Percentiles rank a stretch among this genome's conserved stretches.
Conservation (phyloP, 768 basidiomycete genomes). For the Podaxis pistillaris region DNA sequence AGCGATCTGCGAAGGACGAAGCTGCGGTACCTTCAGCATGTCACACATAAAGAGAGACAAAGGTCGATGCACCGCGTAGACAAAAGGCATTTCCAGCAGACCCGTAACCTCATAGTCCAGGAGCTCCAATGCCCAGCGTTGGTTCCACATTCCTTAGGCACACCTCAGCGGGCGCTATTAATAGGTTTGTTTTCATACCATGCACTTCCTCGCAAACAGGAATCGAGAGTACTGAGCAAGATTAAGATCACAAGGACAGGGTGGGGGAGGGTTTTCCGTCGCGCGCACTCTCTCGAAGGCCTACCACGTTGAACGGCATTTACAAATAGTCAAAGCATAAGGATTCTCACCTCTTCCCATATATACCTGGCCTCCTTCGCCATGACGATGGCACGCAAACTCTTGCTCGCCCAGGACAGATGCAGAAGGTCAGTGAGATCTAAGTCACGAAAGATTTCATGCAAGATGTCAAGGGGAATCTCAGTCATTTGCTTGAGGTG, state of each 20-base stretch:
- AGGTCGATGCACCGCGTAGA: background rate
- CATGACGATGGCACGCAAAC: constrained; percentile 32
- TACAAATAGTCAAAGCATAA: background rate
- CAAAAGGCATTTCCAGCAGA: background rate
- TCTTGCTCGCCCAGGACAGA: constrained; percentile 35
- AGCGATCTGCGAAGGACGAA: background rate
- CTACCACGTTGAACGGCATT: background rate
- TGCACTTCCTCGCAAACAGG: background rate
- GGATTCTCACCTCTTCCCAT: constrained; percentile 30
- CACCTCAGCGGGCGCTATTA: background rate
- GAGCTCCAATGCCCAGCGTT: background rate
- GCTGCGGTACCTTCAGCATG: background rate
- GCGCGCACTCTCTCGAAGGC: background rate
- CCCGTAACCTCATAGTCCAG: constrained; percentile 1
- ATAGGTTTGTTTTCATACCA: background rate
- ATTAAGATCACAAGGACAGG: background rate
- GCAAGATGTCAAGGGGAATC: constrained; percentile 32
- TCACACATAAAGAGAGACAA: background rate
- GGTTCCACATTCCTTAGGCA: background rate
- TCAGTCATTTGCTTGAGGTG: constrained; percentile 27
- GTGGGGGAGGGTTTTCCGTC: background rate
- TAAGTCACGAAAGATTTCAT: constrained; percentile 38
- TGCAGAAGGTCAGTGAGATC: constrained; percentile 38
- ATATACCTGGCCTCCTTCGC: constrained; percentile 18
- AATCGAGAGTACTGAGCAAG: constrained; percentile 3